These are phyloP conservation scores for Paramecium pentaurelia DNA, from an alignment of 73 alveolate species.

Conservation along the genomic window DNA sequence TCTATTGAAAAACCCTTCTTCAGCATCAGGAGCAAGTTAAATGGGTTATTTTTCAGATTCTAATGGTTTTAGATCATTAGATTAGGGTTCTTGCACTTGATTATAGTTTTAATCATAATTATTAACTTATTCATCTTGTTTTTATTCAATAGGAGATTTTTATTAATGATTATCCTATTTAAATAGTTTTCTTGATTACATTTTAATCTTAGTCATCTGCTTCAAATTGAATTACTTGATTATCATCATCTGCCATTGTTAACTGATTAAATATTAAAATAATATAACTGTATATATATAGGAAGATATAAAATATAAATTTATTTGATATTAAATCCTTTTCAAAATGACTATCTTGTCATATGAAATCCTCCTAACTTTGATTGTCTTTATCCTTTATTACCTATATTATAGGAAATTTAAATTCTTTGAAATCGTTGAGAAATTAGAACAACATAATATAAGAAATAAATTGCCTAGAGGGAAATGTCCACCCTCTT, in stretches of 20 bases:
- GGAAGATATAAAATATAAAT: neutral
- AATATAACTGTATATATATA: neutral
- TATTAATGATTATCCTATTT: neutral
- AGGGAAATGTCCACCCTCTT: constrained; percentile 65
- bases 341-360: neutral
- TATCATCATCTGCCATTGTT: neutral
- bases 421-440: neutral
- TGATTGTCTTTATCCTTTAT: neutral
- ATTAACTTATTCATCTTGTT: neutral
- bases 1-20: neutral
- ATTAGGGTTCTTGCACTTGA: neutral
- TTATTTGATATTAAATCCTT: neutral
- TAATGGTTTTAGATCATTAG: neutral
- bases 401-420: neutral
- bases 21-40: neutral
- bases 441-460: neutral
- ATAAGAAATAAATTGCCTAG: constrained; percentile 38
- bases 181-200: neutral
- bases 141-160: neutral
- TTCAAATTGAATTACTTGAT: neutral
- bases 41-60: neutral
- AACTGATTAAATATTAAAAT: neutral
- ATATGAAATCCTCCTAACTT: neutral
- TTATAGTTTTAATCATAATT: neutral
- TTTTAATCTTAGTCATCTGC: neutral